Evolutionary conservation across 2,329 filamentous ascomycete genomes (phyloP), one percentile per base, ranked within the genome.

Genomic region (Calonectria honghensis): DNA sequence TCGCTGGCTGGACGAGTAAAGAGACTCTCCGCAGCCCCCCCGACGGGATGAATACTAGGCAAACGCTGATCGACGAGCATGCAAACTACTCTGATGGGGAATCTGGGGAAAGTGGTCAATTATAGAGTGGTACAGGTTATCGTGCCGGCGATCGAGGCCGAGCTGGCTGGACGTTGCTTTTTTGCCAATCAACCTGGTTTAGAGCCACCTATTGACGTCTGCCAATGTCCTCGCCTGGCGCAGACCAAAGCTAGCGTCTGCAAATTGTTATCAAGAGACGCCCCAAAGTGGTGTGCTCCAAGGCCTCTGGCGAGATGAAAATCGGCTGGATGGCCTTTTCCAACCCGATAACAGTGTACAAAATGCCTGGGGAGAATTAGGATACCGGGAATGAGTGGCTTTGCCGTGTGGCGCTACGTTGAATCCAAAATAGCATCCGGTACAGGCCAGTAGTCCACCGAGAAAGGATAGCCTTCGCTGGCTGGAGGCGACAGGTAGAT

Each of bases 41-140:
- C 71, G 64, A 64, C 66, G 68, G 74, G 74, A 74, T 70, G 70
- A 54, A 75, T 71, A 64, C 73, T 76, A 68, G 76, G 72, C 50
- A 75, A 70, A 50, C 75, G 76, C 73, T 75, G 78, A 69, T 76
- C 72, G 79, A 78, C 75, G 71, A 81, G 76, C 79, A 81, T 81
- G 68, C 75, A 80, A 68, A 73, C 69, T 72, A 76, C 65, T 76
- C 75, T 78, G 76, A 41, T 72, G 75, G 75, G 51, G 72, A 73
- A 75, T 57, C 67, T 79, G 73, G 59, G 59, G 75, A 63, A 68
- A 71, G 24, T 50, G 51, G 66, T 78, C 69, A 79, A 75, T 74
- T 78, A 78, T 70, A 78, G 73, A 48, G 69, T 66, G 54, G 70
- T 57, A 72, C 74, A 69, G 70, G 65, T 71, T 68, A 73, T 70